phyloP scores from a whole-genome alignment of 139 green algal species.

The Trebouxia sp. region DNA sequence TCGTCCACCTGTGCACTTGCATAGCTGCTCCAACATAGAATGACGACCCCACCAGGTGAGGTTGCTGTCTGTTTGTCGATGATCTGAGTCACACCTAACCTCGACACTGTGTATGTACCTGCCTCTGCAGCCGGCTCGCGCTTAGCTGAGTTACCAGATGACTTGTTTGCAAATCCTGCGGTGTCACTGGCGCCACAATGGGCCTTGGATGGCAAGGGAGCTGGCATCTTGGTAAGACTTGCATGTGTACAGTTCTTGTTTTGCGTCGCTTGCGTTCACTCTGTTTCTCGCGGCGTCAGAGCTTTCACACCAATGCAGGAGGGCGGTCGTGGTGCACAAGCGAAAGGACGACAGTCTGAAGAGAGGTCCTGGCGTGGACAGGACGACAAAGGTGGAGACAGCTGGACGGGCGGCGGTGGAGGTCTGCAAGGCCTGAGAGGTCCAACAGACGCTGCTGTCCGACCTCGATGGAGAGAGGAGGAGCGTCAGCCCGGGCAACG shows the following conservation, averaged over 20 bases:
- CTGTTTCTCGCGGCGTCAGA: no score
- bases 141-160: conserved; percentile 4
- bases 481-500: background rate
- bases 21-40: background rate
- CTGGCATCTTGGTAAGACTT: background rate
- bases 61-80: background rate
- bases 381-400: conserved; percentile 24
- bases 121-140: background rate
- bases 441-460: background rate
- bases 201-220: background rate
- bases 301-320: background rate
- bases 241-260: background rate
- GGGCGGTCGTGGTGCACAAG: background rate
- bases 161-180: background rate
- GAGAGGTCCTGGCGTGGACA: conserved; percentile 9
- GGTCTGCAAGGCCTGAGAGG: background rate
- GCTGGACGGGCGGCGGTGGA: conserved; percentile 22
- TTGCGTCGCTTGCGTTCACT: no score
- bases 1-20: background rate
- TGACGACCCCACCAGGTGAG: background rate
- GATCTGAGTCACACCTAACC: background rate
- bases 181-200: background rate
- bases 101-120: background rate
- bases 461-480: conserved; percentile 9
- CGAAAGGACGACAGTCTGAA: background rate